Evolutionary conservation across 495 filamentous ascomycete genomes (phyloP), one percentile per base, ranked within the genome.

Genomic region (Annulohypoxylon nitens): DNA sequence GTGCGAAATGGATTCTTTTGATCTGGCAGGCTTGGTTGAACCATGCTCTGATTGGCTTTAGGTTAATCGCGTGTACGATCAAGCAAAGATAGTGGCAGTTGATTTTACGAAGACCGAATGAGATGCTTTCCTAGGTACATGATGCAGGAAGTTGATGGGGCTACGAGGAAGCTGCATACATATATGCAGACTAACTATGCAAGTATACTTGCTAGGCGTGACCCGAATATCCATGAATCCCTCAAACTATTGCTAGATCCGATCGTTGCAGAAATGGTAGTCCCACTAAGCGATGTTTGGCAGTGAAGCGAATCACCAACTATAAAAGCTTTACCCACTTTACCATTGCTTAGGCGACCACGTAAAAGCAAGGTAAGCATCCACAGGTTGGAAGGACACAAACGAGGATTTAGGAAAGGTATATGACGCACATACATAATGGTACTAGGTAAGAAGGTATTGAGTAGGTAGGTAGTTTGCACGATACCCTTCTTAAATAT

Each of bases 1-100:
- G 48, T 39, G 50, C 26, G 26, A 63, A 63, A 57, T 30, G 51
- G 36, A 20, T 70, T 67, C 26, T 61, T 43, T 43, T 59, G 58
- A 41, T 68, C 39, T 59, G 58, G 33, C 45, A 62, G 26, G 34
- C 36, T 64, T 70, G 62, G 67, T 67, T 63, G 72, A 64, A 51
- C 72, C 66, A 30, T 54, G 50, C 57, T 75, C 50, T 60, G 51
- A 50, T 60, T 67, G 67, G 63, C 67, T 68, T 67, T 9, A 54
- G 72, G 72, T 70, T 70, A 75, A 63, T 70, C 67, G 67, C 61
- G 57, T 75, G 72, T 75, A 75, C 70, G 72, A 75, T 67, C 50
- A 68, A 54, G 57, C 71, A 74, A 74, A 65, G 50, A 57, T 55
- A 67, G 58, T 67, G 12, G 59, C 53, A 41, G 26, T 70, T 75